These are phyloP conservation scores for Aspergillus coremiiformis DNA, from an alignment of 495 filamentous ascomycete genomes.

Conservation along the genomic window DNA sequence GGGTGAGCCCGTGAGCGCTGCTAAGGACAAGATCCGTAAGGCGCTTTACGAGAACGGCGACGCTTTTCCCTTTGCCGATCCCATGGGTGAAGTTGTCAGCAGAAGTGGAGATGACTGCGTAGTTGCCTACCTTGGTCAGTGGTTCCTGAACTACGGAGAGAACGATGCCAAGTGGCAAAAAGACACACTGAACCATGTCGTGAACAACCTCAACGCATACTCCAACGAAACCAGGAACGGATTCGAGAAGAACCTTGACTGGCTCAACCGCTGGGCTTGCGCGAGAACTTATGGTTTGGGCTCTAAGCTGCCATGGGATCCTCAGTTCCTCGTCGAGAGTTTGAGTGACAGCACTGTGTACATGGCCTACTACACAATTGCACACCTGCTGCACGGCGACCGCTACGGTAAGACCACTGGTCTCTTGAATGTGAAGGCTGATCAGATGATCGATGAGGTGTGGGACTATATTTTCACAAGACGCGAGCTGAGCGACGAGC, in stretches of 20 bases:
- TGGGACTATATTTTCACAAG: conserved; percentile 90
- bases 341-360: conserved; percentile 89
- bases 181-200: conserved; percentile 63
- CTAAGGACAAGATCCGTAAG: conserved; percentile 78
- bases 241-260: conserved; percentile 76
- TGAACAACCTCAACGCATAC: conserved; percentile 71
- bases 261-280: conserved; percentile 95
- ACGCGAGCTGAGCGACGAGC: conserved; percentile 55
- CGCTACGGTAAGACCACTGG: conserved; percentile 71
- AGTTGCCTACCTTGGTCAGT: conserved; percentile 89
- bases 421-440: conserved; percentile 56
- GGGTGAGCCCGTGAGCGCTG: conserved; percentile 74
- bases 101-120: conserved; percentile 85
- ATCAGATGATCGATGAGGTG: conserved; percentile 91
- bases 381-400: conserved; percentile 76
- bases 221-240: conserved; percentile 70
- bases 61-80: conserved; percentile 89
- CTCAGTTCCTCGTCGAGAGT: conserved; percentile 83
- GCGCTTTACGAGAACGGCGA: conserved; percentile 70
- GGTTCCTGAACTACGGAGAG: conserved; percentile 95
- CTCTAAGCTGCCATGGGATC: conserved; percentile 93
- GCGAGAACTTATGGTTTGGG: conserved; percentile 87
- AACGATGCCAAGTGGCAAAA: conserved; percentile 69
- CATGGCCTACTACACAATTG: conserved; percentile 94
- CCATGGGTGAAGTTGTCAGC: conserved; percentile 78